Evolutionary conservation across 179 eudicot species (phyloP).

Genomic region (Patellifolia procumbens): DNA sequence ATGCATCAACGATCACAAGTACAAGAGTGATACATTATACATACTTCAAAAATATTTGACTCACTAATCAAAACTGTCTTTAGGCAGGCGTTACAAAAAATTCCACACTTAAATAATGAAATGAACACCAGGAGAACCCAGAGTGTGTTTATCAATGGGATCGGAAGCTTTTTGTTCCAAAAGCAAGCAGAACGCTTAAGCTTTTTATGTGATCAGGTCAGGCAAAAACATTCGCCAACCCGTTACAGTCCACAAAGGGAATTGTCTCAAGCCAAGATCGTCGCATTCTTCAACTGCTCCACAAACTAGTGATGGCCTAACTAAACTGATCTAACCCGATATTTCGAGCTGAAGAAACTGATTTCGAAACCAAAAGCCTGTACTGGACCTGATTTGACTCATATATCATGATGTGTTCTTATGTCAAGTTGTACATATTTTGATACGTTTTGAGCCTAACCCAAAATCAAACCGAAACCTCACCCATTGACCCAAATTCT

Average conservation of each 20-base stretch:
- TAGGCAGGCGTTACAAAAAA: neutral
- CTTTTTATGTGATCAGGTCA: slow-evolving; percentile 61
- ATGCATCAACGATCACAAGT: neutral
- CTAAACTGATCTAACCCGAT: no score
- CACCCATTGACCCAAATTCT: slow-evolving; percentile 26
- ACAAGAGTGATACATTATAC: neutral
- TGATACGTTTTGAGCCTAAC: no score
- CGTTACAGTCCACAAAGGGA: slow-evolving; percentile 36
- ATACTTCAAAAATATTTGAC: neutral
- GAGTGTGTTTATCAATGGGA: neutral
- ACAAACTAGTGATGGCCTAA: no score
- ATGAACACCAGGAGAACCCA: no score
- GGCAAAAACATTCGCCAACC: slow-evolving; percentile 47
- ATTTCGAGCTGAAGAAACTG: no score
- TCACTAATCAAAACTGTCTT: neutral
- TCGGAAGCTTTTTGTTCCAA: slow-evolving; percentile 41
- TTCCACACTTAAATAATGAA: neutral
- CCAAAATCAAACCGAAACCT: no score
- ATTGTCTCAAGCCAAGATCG: slow-evolving; percentile 42
- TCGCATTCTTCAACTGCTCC: slow-evolving; percentile 72
- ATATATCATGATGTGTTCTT: no score
- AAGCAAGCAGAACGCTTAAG: slow-evolving; percentile 41
- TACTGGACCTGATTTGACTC: no score
- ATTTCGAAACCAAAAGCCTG: no score
- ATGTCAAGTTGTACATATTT: no score